Conservation (phyloP, 805 yeast genomes). For the Teunomyces cretensis region DNA sequence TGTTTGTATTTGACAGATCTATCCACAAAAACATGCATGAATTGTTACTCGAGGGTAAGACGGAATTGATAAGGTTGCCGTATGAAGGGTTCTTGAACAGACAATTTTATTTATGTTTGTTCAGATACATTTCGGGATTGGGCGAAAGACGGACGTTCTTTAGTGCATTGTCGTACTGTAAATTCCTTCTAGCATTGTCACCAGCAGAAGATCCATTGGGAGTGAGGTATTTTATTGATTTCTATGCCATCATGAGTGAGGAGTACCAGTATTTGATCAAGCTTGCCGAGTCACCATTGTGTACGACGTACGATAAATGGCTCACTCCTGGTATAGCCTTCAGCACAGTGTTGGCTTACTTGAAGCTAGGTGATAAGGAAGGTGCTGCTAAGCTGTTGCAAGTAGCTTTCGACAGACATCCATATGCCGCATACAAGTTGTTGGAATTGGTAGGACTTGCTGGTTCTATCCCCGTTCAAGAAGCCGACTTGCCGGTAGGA, state of each 20-base stretch:
- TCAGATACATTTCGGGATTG: conserved; percentile 66
- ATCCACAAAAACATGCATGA: conserved; percentile 58
- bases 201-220: conserved; percentile 87
- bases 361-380: conserved; percentile 38
- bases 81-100: conserved; percentile 74
- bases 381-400: conserved; percentile 50
- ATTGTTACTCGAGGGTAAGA: conserved; percentile 44
- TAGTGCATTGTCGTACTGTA: conserved; percentile 77
- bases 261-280: conserved; percentile 64
- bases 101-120: conserved; percentile 70
- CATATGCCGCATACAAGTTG: conserved; percentile 54
- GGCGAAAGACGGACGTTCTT: conserved; percentile 75
- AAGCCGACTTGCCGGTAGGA: conserved; percentile 14
- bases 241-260: conserved; percentile 65
- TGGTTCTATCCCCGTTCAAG: conserved; percentile 20
- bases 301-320: conserved; percentile 63
- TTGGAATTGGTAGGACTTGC: conserved; percentile 47
- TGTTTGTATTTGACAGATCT: conserved; percentile 77
- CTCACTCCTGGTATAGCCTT: conserved; percentile 69
- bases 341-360: conserved; percentile 63
- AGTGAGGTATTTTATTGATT: conserved; percentile 78
- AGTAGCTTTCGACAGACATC: conserved; percentile 54
- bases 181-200: conserved; percentile 62
- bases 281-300: conserved; percentile 55
- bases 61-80: conserved; percentile 67